These are phyloP conservation scores for Kwoniella sp. DNA, from an alignment of 768 basidiomycete genomes.

Conservation along the genomic window DNA sequence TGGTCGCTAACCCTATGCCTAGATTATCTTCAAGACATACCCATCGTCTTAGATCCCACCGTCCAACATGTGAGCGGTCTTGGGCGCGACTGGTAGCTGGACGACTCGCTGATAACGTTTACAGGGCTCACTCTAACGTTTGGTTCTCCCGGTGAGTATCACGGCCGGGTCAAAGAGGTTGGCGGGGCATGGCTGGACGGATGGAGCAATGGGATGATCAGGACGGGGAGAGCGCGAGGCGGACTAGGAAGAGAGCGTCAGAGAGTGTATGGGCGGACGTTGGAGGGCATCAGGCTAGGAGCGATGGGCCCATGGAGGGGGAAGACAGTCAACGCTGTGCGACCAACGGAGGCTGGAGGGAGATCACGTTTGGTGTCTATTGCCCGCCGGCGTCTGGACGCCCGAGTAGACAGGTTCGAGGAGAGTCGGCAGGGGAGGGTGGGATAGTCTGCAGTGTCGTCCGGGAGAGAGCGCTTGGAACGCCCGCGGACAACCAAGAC, in stretches of 20 bases:
- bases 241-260: background rate
- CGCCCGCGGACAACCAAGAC: too few species aligned
- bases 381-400: too few species aligned
- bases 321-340: background rate
- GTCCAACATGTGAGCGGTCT: constrained; percentile 13
- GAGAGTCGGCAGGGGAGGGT: too few species aligned
- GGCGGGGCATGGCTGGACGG: background rate
- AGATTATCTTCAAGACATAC: background rate
- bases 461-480: too few species aligned
- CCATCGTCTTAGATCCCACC: background rate
- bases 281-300: background rate
- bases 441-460: too few species aligned
- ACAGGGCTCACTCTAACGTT: constrained; percentile 95
- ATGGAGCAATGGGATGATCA: background rate
- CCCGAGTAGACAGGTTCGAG: too few species aligned
- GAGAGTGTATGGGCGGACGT: background rate
- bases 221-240: too few species aligned
- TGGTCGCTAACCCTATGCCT: background rate
- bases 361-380: too few species aligned
- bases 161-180: background rate
- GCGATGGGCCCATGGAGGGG: background rate
- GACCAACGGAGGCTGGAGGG: background rate
- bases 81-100: background rate
- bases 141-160: constrained; percentile 57
- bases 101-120: constrained; percentile 2